Percentiles rank a stretch among this genome's conserved stretches.
phyloP scores from a whole-genome alignment of 2,329 filamentous ascomycete genomes.

The Penicillium sclerotiorum region DNA sequence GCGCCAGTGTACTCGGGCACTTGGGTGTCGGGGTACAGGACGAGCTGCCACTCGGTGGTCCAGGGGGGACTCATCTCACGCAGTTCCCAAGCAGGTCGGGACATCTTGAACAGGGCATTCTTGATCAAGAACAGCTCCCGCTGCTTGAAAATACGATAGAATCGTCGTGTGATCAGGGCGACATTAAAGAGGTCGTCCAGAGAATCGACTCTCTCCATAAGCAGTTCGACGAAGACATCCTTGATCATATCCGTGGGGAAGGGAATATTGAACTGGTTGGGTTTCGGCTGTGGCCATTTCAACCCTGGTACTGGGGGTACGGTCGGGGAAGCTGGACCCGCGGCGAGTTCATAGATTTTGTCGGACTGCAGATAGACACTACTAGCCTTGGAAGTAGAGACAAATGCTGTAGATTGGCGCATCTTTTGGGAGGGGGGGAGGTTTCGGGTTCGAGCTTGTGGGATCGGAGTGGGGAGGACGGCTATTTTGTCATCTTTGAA shows the following conservation, averaged over 20 bases:
- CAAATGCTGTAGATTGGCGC: conserved; percentile 14
- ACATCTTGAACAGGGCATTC: conserved; percentile 54
- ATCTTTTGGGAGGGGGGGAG: conserved; percentile 15
- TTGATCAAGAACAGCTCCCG: conserved; percentile 59
- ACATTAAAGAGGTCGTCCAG: conserved; percentile 59
- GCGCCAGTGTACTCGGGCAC: conserved; percentile 57
- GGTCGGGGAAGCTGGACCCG: conserved; percentile 22
- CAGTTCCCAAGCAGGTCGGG: conserved; percentile 62
- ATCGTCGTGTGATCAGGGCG: conserved; percentile 57
- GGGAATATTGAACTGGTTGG: conserved; percentile 22
- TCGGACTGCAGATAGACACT: conserved; percentile 21
- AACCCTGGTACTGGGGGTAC: conserved; percentile 5
- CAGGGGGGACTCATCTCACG: conserved; percentile 60
- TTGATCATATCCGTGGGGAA: conserved; percentile 52
- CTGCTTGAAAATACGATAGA: conserved; percentile 60
- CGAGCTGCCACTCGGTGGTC: conserved; percentile 43
- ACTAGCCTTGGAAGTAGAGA: conserved; percentile 24
- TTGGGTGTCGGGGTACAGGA: conserved; percentile 49
- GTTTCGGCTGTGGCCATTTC: conserved; percentile 8
- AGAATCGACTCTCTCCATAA: conserved; percentile 52
- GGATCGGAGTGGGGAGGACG: too few species aligned
- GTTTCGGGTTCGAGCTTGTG: too few species aligned
- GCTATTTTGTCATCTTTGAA: conserved; percentile 29
- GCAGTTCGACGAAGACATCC: conserved; percentile 51
- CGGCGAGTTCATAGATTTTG: conserved; percentile 39